Percentiles rank a stretch among this genome's conserved stretches.
Conservation (phyloP, 176 grass and related monocot species). For the Carex littledalei region DNA sequence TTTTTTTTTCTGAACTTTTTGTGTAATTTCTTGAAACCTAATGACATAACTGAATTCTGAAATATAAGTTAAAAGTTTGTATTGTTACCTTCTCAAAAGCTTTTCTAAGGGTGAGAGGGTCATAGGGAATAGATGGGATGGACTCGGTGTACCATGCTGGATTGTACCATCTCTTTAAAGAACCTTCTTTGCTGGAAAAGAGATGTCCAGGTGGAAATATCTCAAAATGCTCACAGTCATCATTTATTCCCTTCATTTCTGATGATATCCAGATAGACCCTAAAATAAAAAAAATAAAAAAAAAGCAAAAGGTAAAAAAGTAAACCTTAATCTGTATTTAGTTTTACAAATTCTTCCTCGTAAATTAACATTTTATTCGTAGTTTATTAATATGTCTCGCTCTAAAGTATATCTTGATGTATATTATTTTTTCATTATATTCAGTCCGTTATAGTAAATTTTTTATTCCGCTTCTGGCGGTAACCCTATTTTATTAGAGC, state of each 20-base stretch:
- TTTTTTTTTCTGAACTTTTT: background rate
- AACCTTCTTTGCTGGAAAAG: slow-evolving; percentile 51
- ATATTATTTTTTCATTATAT: too few relatives aligned
- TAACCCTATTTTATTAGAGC: too few relatives aligned
- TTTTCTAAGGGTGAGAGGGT: slow-evolving; percentile 45
- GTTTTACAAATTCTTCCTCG: background rate
- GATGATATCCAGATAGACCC: slow-evolving; percentile 85
- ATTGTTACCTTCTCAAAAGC: slow-evolving; percentile 66
- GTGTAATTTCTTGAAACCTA: background rate
- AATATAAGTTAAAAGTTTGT: background rate
- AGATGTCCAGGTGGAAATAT: slow-evolving; percentile 74
- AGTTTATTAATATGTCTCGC: background rate
- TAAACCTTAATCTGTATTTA: too few relatives aligned
- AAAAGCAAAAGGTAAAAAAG: background rate
- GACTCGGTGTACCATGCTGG: slow-evolving; percentile 53
- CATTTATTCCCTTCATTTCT: slow-evolving; percentile 75
- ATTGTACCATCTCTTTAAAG: slow-evolving; percentile 77
- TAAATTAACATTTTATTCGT: background rate
- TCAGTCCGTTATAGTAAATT: too few relatives aligned
- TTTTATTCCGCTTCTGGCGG: too few relatives aligned
- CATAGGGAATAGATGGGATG: slow-evolving; percentile 41
- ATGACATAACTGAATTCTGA: background rate
- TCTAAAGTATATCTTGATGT: too few relatives aligned
- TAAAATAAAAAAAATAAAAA: background rate
- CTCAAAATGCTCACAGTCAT: slow-evolving; percentile 86